Evolutionary conservation across 106 monocot genomes (phyloP), one percentile per base, ranked within the genome.

Genomic region (Dendrobium nobile): DNA sequence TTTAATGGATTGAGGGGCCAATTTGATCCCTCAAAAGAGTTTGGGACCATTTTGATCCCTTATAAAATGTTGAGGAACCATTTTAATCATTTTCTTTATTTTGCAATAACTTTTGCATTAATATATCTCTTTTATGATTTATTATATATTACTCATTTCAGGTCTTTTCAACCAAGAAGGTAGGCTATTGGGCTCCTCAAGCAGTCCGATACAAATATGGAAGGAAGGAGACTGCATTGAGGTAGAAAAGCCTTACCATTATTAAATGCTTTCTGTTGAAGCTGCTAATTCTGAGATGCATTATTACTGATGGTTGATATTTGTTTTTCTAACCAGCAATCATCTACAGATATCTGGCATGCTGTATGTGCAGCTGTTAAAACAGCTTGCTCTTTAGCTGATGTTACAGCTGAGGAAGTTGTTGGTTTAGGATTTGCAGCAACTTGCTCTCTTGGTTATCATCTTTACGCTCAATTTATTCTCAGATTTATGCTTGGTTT

Each of bases 171-270:
- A 92, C 82, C 87, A 85, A 16, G 37, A 86, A 7, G 93, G 94
- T 1, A 99, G 56, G 84, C 81, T 99, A 31, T 83, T 99, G 82
- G 82, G 95, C 11, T 84, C 93, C 7, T 79, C 95, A 27, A 99
- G 88, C 73, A 99, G 98, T 77, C 88, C 98, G n/a, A 99, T 95
- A 79, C 98, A 99, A 65, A 99, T 99, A 80, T 99, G 98, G 98
- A 99, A 90, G 84, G 92, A 95, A 37, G 84, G 88, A 42, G 79
- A 91, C 48, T 95, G 95, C 72, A 88, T 89, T 56, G 98, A 98
- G 92, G 98, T 97, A 88, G 19, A 20, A 80, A 65, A 31, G 10
- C 72, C 40, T 28, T 74, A 42, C 15, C 40, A 44, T 42, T 44
- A 19, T 74, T 43, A 42, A n/a, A 44, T 74, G 18, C 41, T 17